Base-by-base conservation (phyloP, 73 alveolate species). In the Symbiodinium natans region DNA sequence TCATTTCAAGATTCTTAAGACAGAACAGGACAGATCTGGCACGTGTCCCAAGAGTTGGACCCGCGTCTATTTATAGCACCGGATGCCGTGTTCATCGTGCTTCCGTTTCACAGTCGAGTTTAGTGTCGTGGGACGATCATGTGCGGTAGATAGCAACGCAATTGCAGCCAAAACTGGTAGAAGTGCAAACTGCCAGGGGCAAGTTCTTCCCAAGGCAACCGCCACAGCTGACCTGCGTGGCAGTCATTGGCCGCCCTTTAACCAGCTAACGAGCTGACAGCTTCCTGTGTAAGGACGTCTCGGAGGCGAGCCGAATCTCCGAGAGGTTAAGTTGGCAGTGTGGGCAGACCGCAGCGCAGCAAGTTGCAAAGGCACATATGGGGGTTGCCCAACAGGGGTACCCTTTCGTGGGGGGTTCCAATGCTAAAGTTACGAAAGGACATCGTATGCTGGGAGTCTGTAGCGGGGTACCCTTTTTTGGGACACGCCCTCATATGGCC, bases 201-300 rank as follows among this genome's bases (percentile, higher is more conserved):
- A 52, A 52, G 71, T 29, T 29, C 23, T 52, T 29, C 71, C 71
- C 17, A 52, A 11, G 71, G 15, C 71, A 52, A 52, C n/a, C 31
- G 71, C 71, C 71, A 52, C 71, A 52, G 71, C 71, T 52, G 71
- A 52, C 71, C 71, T 52, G 71, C 71, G 71, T 52, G 71, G 71
- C 71, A 52, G n/a, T 8, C 71, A 29, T 29, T 21, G 71, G 23
- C n/a, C 71, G 15, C 71, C 3, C n/a, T n/a, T n/a, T n/a, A n/a
- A n/a, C n/a, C n/a, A n/a, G n/a, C n/a, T n/a, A n/a, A n/a, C n/a
- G n/a, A n/a, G 71, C 71, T 21, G n/a, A 52, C 71, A 29, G 71
- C 71, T 15, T 29, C 71, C 71, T 52, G 71, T 5, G 21, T 17
- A 17, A 52, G 15, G 71, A 29, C 71, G n/a, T 52, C 21, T 52